These are phyloP conservation scores for Volvariella volvacea DNA, from an alignment of 1,284 basidiomycete genomes.

Conservation along the genomic window DNA sequence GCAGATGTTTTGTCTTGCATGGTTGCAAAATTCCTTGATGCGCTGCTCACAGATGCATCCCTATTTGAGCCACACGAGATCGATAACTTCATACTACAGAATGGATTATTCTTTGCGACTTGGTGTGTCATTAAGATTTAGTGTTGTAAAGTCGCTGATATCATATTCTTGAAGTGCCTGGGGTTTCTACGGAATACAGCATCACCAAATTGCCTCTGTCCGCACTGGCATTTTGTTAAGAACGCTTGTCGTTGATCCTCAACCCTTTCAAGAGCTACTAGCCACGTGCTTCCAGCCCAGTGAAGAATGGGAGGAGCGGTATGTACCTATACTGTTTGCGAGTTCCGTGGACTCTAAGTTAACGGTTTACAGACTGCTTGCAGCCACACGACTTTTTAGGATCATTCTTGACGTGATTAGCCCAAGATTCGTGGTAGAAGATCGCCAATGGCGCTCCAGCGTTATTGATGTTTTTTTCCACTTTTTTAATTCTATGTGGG, in stretches of 20 bases:
- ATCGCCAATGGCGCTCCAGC: slow-evolving; percentile 58
- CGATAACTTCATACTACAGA: slow-evolving; percentile 63
- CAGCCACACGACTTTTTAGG: slow-evolving; percentile 48
- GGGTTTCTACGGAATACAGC: slow-evolving; percentile 56
- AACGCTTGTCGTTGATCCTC: slow-evolving; percentile 53
- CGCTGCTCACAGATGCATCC: slow-evolving; percentile 50
- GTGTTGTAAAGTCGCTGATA: neutral
- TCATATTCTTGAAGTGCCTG: slow-evolving; percentile 40
- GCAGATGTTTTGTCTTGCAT: slow-evolving; percentile 46
- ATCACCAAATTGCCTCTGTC: slow-evolving; percentile 41
- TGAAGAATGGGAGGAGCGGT: slow-evolving; percentile 45
- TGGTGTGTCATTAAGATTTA: slow-evolving; percentile 45
- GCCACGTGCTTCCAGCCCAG: slow-evolving; percentile 26
- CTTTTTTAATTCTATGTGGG: slow-evolving; percentile 60
- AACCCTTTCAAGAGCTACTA: slow-evolving; percentile 49
- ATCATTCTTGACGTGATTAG: slow-evolving; percentile 59
- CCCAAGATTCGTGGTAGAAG: slow-evolving; percentile 52
- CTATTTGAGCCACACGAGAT: slow-evolving; percentile 58
- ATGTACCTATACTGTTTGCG: too few relatives aligned
- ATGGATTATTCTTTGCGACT: slow-evolving; percentile 43
- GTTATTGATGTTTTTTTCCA: slow-evolving; percentile 49
- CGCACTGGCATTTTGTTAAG: slow-evolving; percentile 51
- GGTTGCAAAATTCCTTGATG: slow-evolving; percentile 55
- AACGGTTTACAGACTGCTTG: slow-evolving; percentile 23
- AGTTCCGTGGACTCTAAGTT: slow-evolving; percentile 2